Evolutionary conservation across 2,329 filamentous ascomycete genomes (phyloP).

Genomic region (Aspergillus sp.): DNA sequence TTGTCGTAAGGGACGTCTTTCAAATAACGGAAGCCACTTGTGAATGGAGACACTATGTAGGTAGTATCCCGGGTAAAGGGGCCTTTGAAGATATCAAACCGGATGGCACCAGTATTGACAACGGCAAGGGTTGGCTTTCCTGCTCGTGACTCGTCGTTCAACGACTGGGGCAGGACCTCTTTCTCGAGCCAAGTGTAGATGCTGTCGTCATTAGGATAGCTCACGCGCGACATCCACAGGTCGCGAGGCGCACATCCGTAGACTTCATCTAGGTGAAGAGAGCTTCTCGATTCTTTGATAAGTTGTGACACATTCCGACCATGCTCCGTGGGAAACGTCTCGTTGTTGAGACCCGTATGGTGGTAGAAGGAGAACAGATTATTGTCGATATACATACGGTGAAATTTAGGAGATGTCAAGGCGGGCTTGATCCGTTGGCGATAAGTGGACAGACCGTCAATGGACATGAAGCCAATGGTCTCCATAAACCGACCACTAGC

Average conservation of each 20-base stretch:
- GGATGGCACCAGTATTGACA: conserved; percentile 84
- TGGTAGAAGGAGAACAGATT: conserved; percentile 82
- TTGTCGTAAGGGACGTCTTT: conserved; percentile 76
- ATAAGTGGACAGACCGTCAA: conserved; percentile 61
- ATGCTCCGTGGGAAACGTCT: conserved; percentile 72
- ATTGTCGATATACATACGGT: conserved; percentile 86
- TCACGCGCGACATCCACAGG: conserved; percentile 77
- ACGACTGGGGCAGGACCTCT: conserved; percentile 68
- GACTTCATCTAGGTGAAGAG: conserved; percentile 67
- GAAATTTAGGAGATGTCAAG: conserved; percentile 57
- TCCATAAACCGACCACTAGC: conserved; percentile 92
- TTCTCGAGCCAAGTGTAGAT: conserved; percentile 80
- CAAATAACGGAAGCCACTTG: conserved; percentile 72
- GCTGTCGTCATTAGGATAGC: conserved; percentile 71
- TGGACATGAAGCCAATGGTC: conserved; percentile 90
- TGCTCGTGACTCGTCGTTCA: conserved; percentile 58
- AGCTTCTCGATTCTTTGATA: conserved; percentile 68
- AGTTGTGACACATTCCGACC: conserved; percentile 69
- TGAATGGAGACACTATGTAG: conserved; percentile 85
- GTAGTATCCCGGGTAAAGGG: conserved; percentile 84
- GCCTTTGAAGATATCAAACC: conserved; percentile 94
- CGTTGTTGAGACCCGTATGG: conserved; percentile 70
- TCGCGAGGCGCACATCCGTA: conserved; percentile 82
- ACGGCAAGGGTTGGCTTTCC: conserved; percentile 67
- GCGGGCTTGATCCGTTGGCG: conserved; percentile 27